Evolutionary conservation across 192 early-diverging fungal genomes (phyloP).

Genomic region (Backusella mclennaniae): DNA sequence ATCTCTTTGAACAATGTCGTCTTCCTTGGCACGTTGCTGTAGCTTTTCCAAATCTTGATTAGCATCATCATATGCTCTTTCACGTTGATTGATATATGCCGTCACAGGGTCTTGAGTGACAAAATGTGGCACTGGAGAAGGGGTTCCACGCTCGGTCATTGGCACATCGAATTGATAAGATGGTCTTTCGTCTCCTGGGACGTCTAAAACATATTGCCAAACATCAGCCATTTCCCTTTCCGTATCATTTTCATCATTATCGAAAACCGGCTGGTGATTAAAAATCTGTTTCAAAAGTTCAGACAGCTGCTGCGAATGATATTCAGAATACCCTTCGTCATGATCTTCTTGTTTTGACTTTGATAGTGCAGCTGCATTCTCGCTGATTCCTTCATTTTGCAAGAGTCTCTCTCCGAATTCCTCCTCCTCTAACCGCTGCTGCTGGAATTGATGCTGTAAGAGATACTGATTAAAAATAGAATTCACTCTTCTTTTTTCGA

Average conservation of each 20-base stretch:
- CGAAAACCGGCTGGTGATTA: neutral
- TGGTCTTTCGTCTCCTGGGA: neutral
- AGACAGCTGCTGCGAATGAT: neutral
- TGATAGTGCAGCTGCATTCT: neutral
- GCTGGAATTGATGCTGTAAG: neutral
- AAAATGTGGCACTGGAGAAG: neutral
- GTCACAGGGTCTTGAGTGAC: neutral
- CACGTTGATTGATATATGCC: neutral
- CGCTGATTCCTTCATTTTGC: neutral
- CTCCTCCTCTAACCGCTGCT: too few species aligned
- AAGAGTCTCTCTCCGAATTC: neutral
- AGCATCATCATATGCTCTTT: neutral
- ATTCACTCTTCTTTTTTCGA: neutral
- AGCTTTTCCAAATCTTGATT: neutral
- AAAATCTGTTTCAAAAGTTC: slow-evolving; percentile 2
- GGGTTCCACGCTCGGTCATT: neutral
- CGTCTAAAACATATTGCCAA: neutral
- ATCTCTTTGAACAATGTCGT: neutral
- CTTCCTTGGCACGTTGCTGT: neutral
- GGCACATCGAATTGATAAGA: neutral
- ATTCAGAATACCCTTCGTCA: neutral
- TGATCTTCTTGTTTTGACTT: neutral
- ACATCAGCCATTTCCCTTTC: neutral
- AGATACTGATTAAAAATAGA: neutral
- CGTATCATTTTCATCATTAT: neutral